phyloP scores from a whole-genome alignment of 2,329 filamentous ascomycete genomes.

The Verticillium isaacii region DNA sequence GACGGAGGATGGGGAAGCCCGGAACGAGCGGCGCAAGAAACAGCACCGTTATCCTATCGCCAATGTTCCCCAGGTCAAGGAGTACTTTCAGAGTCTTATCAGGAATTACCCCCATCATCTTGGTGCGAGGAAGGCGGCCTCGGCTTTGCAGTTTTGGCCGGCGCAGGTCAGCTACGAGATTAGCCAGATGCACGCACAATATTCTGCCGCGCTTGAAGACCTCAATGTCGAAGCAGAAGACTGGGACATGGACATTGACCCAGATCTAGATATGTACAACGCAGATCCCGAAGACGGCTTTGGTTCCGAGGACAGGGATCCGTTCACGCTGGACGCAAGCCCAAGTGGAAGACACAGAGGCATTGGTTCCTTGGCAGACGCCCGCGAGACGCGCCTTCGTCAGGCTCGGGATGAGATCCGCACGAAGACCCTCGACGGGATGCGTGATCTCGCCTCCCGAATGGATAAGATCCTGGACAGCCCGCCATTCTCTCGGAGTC shows the following conservation, averaged over 20 bases:
- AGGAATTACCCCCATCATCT: slow-evolving; percentile 70
- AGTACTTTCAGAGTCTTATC: slow-evolving; percentile 75
- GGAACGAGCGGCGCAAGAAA: not conserved
- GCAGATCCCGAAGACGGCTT: slow-evolving; percentile 12
- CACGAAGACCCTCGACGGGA: slow-evolving; percentile 48
- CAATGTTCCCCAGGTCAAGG: slow-evolving; percentile 39
- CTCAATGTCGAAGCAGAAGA: slow-evolving; percentile 26
- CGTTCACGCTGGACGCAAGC: slow-evolving; percentile 8
- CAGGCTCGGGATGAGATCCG: slow-evolving; percentile 33
- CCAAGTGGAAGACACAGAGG: not conserved
- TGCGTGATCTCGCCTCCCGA: slow-evolving; percentile 58
- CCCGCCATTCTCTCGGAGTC: slow-evolving; percentile 65
- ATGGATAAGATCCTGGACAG: slow-evolving; percentile 69
- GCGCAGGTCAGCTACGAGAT: slow-evolving; percentile 79
- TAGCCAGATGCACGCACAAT: slow-evolving; percentile 64
- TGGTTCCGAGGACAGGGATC: slow-evolving; percentile 13
- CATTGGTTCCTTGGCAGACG: not conserved
- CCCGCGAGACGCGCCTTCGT: slow-evolving; percentile 13
- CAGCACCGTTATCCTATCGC: slow-evolving; percentile 21
- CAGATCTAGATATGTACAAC: slow-evolving; percentile 11
- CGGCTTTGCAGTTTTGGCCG: slow-evolving; percentile 73
- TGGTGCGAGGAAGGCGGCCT: slow-evolving; percentile 51
- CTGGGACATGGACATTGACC: slow-evolving; percentile 16
- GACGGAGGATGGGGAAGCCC: slow-evolving; percentile 2
- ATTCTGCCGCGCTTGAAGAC: slow-evolving; percentile 35